Evolutionary conservation across 2,329 filamentous ascomycete species (phyloP), one percentile per base, ranked within the genome.

Genomic region (Cadophora sp.): DNA sequence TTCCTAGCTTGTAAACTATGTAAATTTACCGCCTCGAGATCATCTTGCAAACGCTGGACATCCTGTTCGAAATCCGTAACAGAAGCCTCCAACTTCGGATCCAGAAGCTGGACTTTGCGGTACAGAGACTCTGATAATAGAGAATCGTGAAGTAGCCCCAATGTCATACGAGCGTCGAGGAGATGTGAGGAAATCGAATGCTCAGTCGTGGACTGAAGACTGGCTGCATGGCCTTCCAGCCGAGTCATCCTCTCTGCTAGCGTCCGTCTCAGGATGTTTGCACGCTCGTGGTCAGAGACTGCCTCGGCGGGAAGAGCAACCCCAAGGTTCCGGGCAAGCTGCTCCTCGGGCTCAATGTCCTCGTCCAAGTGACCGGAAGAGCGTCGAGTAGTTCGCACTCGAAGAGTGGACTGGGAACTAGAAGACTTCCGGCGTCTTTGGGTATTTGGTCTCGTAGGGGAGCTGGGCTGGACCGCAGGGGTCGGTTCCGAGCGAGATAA

Each of bases 111-210:
- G 4, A 86, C 81, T n/a, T 80, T 76, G 0, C 79, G 79, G 72
- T 81, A 87, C 4, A 81, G 77, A 34, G 82, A 86, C 72, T 89
- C 86, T 0, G 84, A 84, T 1, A 88, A 77, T 0, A 88, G 77
- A 50, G 83, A 86, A 67, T 86, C 85, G 5, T 81, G 78, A 19
- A 88, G 75, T 9, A 85, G 73, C 69, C 85, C 82, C 1, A 87
- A 73, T 0, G 85, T 86, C 3, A 80, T 75, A 22, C 81, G 79
- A 0, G 82, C 80, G 68, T 89, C 86, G 0, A 81, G 76, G 0
- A 89, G 73, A 11, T 84, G 81, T 0, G 79, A 75, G 0, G 79
- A 77, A 0, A 82, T 78, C 0, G 76, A 77, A 0, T 71, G 72
- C 73, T 89, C 87, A n/a, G 86, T 84, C 0, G 81, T 81, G 16